Conservation (phyloP, 495 filamentous ascomycete species). For the Aspergillus panamensis region DNA sequence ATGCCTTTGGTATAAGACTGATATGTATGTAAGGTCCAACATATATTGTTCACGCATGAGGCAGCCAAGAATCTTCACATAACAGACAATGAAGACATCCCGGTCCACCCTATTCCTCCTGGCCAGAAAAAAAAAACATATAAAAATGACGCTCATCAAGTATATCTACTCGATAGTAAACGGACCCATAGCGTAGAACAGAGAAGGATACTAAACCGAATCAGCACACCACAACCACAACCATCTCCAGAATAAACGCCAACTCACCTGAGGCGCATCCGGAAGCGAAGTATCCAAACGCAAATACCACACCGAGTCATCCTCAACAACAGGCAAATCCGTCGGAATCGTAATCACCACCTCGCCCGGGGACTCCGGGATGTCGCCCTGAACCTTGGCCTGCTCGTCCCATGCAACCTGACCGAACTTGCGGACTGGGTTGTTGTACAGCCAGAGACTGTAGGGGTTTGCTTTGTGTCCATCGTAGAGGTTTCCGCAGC, state of each 20-base stretch:
- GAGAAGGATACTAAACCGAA: neutral
- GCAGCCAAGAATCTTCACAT: no score
- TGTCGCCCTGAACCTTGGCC: constrained; percentile 25
- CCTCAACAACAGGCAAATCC: constrained; percentile 29
- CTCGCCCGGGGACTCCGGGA: constrained; percentile 20
- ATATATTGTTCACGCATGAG: no score
- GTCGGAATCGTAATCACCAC: constrained; percentile 31
- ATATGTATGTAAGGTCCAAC: no score
- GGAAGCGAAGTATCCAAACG: constrained; percentile 26
- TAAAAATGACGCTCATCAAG: no score
- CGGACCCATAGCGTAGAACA: neutral
- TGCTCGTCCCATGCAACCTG: constrained; percentile 23
- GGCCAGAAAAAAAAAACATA: no score
- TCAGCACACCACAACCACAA: neutral
- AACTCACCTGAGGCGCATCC: constrained; percentile 36
- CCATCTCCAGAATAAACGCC: neutral
- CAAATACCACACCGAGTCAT: constrained; percentile 37
- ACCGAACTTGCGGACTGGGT: constrained; percentile 28
- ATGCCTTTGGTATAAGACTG: no score
- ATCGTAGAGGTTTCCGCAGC: constrained; percentile 18
- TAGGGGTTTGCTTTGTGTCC: constrained; percentile 28
- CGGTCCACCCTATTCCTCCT: no score
- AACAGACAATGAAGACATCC: no score
- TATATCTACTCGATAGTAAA: neutral
- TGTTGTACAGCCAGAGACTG: constrained; percentile 38